Evolutionary conservation across 805 yeast species (phyloP).

Genomic region (Metschnikowia dekortorum): DNA sequence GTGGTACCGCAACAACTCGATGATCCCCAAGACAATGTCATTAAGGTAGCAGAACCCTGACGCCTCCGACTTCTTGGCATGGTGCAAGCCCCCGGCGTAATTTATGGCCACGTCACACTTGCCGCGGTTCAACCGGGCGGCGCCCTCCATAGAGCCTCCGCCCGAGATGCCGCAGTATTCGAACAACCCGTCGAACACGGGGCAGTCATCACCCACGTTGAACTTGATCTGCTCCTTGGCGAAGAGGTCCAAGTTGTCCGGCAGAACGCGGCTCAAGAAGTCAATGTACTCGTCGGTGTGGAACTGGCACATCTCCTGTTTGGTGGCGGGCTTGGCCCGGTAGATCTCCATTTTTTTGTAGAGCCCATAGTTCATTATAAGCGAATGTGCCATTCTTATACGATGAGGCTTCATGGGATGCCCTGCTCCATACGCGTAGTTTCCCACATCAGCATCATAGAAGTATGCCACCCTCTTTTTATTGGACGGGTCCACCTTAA

Average conservation of each 20-base stretch:
- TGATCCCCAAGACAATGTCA: conserved; percentile 81
- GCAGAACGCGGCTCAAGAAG: conserved; percentile 83
- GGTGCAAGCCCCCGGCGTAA: conserved; percentile 92
- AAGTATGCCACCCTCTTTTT: conserved; percentile 43
- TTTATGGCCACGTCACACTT: conserved; percentile 90
- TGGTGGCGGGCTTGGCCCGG: conserved; percentile 95
- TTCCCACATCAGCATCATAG: conserved; percentile 81
- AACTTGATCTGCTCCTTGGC: conserved; percentile 85
- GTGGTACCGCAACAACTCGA: conserved; percentile 73
- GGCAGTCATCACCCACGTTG: conserved; percentile 89
- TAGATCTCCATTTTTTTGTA: conserved; percentile 97
- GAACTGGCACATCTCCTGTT: conserved; percentile 96
- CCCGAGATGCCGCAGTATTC: conserved; percentile 77
- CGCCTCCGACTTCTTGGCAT: conserved; percentile 86
- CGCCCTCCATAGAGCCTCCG: conserved; percentile 89
- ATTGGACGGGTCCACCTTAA: conserved; percentile 37
- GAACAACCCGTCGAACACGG: conserved; percentile 74
- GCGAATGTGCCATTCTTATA: conserved; percentile 96
- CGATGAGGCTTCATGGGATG: conserved; percentile 99
- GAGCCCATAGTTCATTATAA: conserved; percentile 94
- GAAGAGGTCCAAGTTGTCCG: conserved; percentile 84
- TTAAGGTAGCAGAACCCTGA: conserved; percentile 89
- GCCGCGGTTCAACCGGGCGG: conserved; percentile 73
- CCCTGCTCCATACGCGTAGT: conserved; percentile 96
- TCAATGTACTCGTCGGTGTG: conserved; percentile 98